phyloP scores from a whole-genome alignment of 352 stramenopile genomes.

The Pythium rishiriense region DNA sequence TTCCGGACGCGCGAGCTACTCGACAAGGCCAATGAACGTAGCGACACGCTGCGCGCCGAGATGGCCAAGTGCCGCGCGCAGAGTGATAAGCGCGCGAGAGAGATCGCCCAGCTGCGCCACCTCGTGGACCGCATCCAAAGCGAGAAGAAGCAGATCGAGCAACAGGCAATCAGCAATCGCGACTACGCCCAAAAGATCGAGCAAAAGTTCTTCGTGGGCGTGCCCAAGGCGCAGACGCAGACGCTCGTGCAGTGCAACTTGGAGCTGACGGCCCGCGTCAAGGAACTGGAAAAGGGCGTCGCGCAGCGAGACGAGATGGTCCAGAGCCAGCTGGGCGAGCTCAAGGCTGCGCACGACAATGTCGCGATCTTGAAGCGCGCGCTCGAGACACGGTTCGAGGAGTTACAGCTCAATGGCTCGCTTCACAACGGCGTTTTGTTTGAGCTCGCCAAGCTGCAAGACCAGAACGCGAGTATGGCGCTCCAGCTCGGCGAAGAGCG shows the following conservation, averaged over 20 bases:
- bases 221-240: constrained; percentile 50
- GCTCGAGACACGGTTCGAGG: constrained; percentile 67
- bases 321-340: constrained; percentile 29
- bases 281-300: constrained; percentile 38
- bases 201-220: constrained; percentile 77
- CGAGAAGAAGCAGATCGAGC: constrained; percentile 76
- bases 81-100: constrained; percentile 50
- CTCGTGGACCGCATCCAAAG: constrained; percentile 71
- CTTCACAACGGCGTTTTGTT: constrained; percentile 76
- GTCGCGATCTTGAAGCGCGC: constrained; percentile 71
- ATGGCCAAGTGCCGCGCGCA: constrained; percentile 41
- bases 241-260: constrained; percentile 67
- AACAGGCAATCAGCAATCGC: constrained; percentile 77
- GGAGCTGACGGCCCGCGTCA: constrained; percentile 48
- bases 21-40: constrained; percentile 69
- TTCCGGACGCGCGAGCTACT: constrained; percentile 72
- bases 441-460: constrained; percentile 72
- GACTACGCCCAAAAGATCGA: constrained; percentile 88
- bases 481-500: constrained; percentile 65
- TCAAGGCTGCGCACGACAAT: constrained; percentile 49
- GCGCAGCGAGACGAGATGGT: constrained; percentile 27
- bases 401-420: constrained; percentile 65
- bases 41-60: constrained; percentile 53
- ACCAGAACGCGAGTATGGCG: constrained; percentile 58
- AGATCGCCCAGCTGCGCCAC: constrained; percentile 65